Conservation (phyloP, 2,329 filamentous ascomycete genomes). For the Colletotrichum limetticola region DNA sequence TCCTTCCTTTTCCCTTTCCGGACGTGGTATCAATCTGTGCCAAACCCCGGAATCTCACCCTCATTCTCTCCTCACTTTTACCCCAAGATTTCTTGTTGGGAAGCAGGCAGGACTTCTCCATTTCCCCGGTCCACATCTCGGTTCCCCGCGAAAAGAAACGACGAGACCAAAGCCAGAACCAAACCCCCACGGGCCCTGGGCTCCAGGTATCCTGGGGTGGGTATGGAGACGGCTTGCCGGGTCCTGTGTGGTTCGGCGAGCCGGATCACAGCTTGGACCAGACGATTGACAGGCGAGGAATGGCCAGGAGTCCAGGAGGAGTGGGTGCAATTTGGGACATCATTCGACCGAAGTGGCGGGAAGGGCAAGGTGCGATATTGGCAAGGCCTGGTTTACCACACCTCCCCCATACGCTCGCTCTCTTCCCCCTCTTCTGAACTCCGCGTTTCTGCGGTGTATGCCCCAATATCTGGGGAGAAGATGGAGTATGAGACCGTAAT, state of each 20-base stretch:
- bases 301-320: too few relatives aligned
- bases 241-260: background rate
- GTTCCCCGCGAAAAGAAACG: slow-evolving; percentile 28
- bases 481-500: background rate
- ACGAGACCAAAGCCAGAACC: background rate
- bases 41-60: slow-evolving; percentile 17
- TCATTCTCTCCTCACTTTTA: slow-evolving; percentile 20
- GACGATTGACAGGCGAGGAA: background rate
- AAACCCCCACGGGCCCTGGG: slow-evolving; percentile 1
- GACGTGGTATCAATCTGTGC: background rate
- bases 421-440: background rate
- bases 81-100: slow-evolving; percentile 18
- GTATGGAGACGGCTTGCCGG: background rate
- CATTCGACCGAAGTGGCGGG: slow-evolving; percentile 26
- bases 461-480: background rate
- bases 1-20: background rate
- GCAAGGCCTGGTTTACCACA: background rate
- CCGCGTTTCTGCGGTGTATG: background rate
- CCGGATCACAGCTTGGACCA: background rate
- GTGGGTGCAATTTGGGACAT: slow-evolving; percentile 19
- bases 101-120: background rate
- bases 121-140: slow-evolving; percentile 5
- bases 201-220: background rate
- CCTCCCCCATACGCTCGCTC: background rate
- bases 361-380: slow-evolving; percentile 1